Evolutionary conservation across 116 monocot genomes (phyloP), one percentile per base, ranked within the genome.

Genomic region (Trichopus zeylanicus): DNA sequence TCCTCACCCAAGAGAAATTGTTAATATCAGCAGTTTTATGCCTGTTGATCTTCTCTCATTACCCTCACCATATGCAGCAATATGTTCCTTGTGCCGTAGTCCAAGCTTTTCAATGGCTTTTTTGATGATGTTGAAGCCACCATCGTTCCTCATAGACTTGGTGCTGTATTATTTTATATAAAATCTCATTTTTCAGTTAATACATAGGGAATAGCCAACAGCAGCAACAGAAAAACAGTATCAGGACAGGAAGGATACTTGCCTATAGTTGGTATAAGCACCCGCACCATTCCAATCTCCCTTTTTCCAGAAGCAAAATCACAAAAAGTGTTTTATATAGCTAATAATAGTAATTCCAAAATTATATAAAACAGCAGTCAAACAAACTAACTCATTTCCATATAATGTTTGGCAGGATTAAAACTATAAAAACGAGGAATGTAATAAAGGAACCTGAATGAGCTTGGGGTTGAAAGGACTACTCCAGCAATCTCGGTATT

Each of bases 271-370:
- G 0, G 86, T 86, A 57, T 91, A 86, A 37, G 86, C 86, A 51
- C 91, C 91, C 53, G 91, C 86, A 30, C 91, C 91, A 56, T 91
- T 91, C 91, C 91, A 91, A 55, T 91, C 91, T 52, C 91, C 91
- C 91, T n/a, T n/a, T 86, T 33, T 33, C 20, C 31, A 57, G 6
- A 21, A 0, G 0, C n/a, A n/a, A 33, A 15, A 31, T 22, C 2
- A 18, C 29, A 12, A 27, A n/a, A 15, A 20, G 35, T 22, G 31
- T 1, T 33, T 18, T 46, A 28, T 9, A n/a, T 18, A n/a, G n/a
- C n/a, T n/a, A n/a, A n/a, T n/a, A n/a, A n/a, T n/a, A n/a, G n/a
- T n/a, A n/a, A n/a, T n/a, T n/a, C n/a, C n/a, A n/a, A n/a, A n/a
- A n/a, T n/a, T n/a, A 5, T 10, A 35, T 6, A 35, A 35, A 10